A percentile compares a stretch with the other conserved stretches of the same genome.
phyloP scores from a whole-genome alignment of 805 yeast species.

The Dipodascopsis uninucleata region DNA sequence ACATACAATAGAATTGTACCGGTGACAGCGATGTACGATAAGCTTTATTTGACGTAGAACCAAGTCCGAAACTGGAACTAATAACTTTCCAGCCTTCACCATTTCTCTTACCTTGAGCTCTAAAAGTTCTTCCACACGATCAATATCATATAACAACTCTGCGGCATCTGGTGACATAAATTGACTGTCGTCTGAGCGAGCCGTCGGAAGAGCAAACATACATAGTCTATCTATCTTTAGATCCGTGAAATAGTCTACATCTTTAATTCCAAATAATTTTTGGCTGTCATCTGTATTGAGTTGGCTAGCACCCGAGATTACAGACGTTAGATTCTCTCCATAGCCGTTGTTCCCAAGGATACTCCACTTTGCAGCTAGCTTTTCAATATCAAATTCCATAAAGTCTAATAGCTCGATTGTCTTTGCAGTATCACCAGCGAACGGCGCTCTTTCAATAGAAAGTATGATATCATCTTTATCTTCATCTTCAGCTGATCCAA shows the following conservation, averaged over 20 bases:
- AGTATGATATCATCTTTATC: constrained; percentile 45
- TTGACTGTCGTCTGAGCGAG: constrained; percentile 4
- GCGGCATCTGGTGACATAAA: constrained; percentile 19
- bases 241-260: too few relatives aligned
- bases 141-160: constrained; percentile 17
- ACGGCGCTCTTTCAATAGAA: not conserved
- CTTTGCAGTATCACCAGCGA: constrained; percentile 48
- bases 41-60: constrained; percentile 1
- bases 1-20: constrained; percentile 14
- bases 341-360: constrained; percentile 6
- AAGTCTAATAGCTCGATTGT: constrained; percentile 68
- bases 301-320: not conserved
- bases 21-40: constrained; percentile 10
- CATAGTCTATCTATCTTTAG: constrained; percentile 13
- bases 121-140: constrained; percentile 20
- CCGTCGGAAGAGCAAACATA: constrained; percentile 10
- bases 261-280: constrained; percentile 8
- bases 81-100: constrained; percentile 8
- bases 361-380: constrained; percentile 15
- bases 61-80: constrained; percentile 3
- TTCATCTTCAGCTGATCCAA: constrained; percentile 8
- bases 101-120: constrained; percentile 31
- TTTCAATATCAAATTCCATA: constrained; percentile 48
- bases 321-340: not conserved
- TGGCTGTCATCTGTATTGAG: not conserved